Percentiles rank a stretch among this genome's conserved stretches.
These are phyloP conservation scores for Ceratobasidium theobromae DNA, from an alignment of 1,284 basidiomycete species.

Conservation along the genomic window DNA sequence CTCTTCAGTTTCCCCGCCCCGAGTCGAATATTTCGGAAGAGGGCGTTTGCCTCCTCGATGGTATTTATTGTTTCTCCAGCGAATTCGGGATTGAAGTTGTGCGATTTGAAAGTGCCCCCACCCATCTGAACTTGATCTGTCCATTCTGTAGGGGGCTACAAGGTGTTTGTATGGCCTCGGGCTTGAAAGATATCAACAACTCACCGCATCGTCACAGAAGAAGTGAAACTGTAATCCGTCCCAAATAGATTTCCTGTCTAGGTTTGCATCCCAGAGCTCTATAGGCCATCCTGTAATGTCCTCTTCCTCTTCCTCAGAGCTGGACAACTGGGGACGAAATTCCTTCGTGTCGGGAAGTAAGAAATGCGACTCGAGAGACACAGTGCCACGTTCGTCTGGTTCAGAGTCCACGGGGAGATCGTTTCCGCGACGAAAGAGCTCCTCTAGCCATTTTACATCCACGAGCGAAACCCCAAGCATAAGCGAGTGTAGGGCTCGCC, in stretches of 20 bases:
- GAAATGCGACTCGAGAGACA: constrained; percentile 19
- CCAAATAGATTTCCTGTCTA: constrained; percentile 9
- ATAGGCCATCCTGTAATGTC: constrained; percentile 24
- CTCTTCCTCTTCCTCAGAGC: constrained; percentile 21
- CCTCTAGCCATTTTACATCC: constrained; percentile 24
- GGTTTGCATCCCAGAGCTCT: constrained; percentile 20
- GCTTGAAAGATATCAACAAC: not conserved
- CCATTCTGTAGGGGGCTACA: constrained; percentile 20
- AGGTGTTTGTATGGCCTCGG: not conserved
- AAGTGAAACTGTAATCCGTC: constrained; percentile 25
- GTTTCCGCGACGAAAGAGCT: constrained; percentile 25
- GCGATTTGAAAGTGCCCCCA: constrained; percentile 24
- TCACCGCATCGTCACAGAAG: constrained; percentile 25
- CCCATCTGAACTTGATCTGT: constrained; percentile 24
- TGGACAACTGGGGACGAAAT: constrained; percentile 2
- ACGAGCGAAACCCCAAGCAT: constrained; percentile 24
- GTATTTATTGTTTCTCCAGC: not conserved
- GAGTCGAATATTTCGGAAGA: constrained; percentile 5
- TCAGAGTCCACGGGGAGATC: constrained; percentile 8
- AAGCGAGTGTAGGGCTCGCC: constrained; percentile 20
- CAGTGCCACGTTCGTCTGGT: constrained; percentile 18
- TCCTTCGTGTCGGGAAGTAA: constrained; percentile 10
- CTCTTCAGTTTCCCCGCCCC: constrained; percentile 1
- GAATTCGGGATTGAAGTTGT: constrained; percentile 17
- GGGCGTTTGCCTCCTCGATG: constrained; percentile 5